Evolutionary conservation across 2,329 filamentous ascomycete genomes (phyloP).

Genomic region (Paramyrothecium roridum): DNA sequence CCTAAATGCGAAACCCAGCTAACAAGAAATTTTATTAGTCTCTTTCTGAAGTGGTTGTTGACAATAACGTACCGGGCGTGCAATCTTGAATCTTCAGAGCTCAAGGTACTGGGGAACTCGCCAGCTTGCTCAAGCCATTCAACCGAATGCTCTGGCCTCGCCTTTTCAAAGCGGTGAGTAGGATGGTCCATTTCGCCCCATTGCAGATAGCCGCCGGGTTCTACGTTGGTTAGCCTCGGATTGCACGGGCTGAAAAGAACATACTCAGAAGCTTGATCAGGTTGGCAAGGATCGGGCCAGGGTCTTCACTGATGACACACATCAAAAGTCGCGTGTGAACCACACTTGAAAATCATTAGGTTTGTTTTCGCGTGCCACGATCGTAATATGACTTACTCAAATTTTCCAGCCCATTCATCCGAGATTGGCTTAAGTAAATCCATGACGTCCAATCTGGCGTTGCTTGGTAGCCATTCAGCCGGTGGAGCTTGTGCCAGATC

Average conservation of each 20-base stretch:
- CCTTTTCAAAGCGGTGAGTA: background rate
- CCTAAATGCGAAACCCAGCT: background rate
- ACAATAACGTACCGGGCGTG: background rate
- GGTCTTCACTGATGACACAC: background rate
- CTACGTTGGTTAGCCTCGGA: background rate
- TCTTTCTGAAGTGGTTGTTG: too few species aligned
- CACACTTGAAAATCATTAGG: background rate
- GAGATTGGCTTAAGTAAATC: background rate
- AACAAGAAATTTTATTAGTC: too few species aligned
- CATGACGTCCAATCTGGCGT: background rate
- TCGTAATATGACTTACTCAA: slow-evolving; percentile 1
- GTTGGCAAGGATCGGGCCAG: background rate
- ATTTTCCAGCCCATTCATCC: background rate
- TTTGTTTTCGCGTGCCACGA: too few species aligned
- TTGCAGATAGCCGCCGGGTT: background rate
- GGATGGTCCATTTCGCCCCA: background rate
- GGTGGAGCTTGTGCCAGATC: background rate
- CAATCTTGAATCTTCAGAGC: background rate
- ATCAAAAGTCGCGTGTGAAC: slow-evolving; percentile 1
- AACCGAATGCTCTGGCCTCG: background rate
- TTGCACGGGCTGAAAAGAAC: background rate
- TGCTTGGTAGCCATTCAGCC: background rate
- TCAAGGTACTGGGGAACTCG: background rate
- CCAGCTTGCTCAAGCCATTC: background rate
- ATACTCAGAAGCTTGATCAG: background rate